Evolutionary conservation across 495 filamentous ascomycete species (phyloP).

Genomic region (Rostrohypoxylon terebratum): DNA sequence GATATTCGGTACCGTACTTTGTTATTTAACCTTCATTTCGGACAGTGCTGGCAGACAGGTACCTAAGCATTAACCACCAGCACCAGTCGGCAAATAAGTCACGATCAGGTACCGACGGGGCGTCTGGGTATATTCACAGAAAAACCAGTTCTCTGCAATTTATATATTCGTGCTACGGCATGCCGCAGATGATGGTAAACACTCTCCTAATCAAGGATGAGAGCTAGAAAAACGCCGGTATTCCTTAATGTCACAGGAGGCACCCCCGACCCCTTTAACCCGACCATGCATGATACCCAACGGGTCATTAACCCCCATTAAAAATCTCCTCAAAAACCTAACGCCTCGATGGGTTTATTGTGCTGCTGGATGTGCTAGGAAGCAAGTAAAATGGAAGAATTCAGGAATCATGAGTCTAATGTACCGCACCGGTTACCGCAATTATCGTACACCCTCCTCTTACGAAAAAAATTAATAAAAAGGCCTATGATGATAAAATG

Average conservation of each 20-base stretch:
- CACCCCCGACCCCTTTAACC: background rate
- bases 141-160: slow-evolving; percentile 1
- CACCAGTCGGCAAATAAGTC: no score
- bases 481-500: background rate
- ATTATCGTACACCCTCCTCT: slow-evolving; percentile 4
- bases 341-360: slow-evolving; percentile 13
- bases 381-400: background rate
- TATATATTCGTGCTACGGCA: slow-evolving; percentile 12
- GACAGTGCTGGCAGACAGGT: no score
- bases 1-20: no score
- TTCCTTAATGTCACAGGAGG: background rate
- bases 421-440: slow-evolving; percentile 1
- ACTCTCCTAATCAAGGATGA: background rate
- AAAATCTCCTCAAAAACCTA: slow-evolving; percentile 8
- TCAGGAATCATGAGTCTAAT: background rate
- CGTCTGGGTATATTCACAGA: background rate
- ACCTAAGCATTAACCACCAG: no score
- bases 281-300: slow-evolving; percentile 19
- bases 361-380: slow-evolving; percentile 2
- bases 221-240: slow-evolving; percentile 14
- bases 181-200: slow-evolving; percentile 7
- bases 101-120: background rate
- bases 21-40: no score
- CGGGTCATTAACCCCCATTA: background rate
- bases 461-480: background rate